phyloP scores from a whole-genome alignment of 1,139 yeast genomes.

The Lodderomyces margitis region DNA sequence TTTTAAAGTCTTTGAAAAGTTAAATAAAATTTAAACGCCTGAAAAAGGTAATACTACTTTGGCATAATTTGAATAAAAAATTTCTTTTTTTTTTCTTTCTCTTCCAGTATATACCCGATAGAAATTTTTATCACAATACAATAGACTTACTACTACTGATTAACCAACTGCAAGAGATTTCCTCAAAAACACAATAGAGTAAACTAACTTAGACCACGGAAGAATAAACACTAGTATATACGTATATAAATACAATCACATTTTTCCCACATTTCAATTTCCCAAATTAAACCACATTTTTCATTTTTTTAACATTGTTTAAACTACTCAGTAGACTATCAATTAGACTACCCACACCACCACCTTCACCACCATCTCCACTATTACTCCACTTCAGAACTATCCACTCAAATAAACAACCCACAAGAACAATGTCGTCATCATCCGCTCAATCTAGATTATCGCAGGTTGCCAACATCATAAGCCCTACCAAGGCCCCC shows the following conservation, averaged over 20 bases:
- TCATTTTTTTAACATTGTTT: background rate
- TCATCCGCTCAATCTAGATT: constrained; percentile 34
- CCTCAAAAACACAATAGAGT: no score
- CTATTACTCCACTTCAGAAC: constrained; percentile 1
- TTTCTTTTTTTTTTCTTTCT: background rate
- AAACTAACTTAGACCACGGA: no score
- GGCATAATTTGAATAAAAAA: background rate
- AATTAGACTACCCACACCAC: background rate
- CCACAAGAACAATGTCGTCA: constrained; percentile 8
- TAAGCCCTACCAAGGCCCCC: constrained; percentile 19
- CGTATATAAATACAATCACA: background rate
- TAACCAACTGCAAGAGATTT: no score
- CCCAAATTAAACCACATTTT: no score
- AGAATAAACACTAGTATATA: no score
- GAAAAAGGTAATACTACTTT: no score
- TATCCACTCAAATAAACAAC: no score
- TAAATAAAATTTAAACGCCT: no score
- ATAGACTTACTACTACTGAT: no score
- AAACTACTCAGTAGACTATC: background rate
- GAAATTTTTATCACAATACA: background rate
- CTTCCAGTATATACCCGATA: background rate
- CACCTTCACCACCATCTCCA: background rate
- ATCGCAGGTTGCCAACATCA: constrained; percentile 36
- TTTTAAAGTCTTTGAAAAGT: no score
- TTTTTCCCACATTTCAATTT: background rate